Conservation (phyloP, 2,329 filamentous ascomycete species). For the Trichoderma atroviride region DNA sequence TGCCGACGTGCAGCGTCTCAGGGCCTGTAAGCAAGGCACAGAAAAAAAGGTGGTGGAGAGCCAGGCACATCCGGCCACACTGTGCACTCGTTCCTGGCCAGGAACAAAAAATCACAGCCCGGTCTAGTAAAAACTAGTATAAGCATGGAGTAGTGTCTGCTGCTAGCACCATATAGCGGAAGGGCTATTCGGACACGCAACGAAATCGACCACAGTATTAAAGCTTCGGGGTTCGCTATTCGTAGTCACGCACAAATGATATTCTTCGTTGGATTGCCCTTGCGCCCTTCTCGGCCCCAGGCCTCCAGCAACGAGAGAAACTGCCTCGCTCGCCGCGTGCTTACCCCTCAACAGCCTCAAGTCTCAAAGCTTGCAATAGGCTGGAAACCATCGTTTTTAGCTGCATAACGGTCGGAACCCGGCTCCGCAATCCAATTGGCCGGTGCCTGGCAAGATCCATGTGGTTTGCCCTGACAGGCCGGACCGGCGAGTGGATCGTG, state of each 20-base stretch:
- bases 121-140: neutral
- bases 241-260: neutral
- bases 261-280: neutral
- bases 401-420: constrained; percentile 31
- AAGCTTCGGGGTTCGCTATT: neutral
- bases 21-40: neutral
- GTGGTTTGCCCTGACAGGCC: constrained; percentile 45
- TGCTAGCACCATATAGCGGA: neutral
- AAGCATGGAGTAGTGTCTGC: neutral
- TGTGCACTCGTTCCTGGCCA: constrained; percentile 23
- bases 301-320: neutral
- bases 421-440: constrained; percentile 37
- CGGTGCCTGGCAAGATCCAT: constrained; percentile 49
- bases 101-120: constrained; percentile 7
- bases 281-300: neutral
- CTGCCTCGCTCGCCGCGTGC: neutral
- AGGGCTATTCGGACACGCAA: neutral
- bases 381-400: constrained; percentile 30
- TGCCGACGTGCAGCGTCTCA: neutral
- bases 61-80: neutral
- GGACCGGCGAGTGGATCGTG: constrained; percentile 21
- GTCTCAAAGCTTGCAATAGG: constrained; percentile 11
- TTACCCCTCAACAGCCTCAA: neutral
- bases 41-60: constrained; percentile 16
- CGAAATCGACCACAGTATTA: neutral